Evolutionary conservation across 352 stramenopile genomes (phyloP).

Genomic region (Lagenidium sp.): DNA sequence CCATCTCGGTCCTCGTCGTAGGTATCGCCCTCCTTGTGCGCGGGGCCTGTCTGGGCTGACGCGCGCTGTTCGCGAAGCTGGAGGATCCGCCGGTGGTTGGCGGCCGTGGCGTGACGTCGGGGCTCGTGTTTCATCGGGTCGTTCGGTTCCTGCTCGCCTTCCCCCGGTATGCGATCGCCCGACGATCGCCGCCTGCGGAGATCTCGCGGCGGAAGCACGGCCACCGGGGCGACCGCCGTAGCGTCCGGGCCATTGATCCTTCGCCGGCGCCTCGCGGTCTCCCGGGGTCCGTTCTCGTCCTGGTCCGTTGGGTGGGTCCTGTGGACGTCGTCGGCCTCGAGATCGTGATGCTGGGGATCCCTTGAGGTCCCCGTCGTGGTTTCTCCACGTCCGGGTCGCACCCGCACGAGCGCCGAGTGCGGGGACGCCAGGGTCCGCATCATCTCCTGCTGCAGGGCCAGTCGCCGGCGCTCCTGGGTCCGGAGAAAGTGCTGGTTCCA

Average conservation of each 20-base stretch:
- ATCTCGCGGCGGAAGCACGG: too few relatives aligned
- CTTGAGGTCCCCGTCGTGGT: constrained; percentile 3
- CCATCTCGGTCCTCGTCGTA: constrained; percentile 15
- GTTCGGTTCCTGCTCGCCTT: too few relatives aligned
- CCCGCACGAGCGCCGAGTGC: constrained; percentile 22
- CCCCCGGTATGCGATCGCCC: too few relatives aligned
- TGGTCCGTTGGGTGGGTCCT: too few relatives aligned
- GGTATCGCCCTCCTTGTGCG: background rate
- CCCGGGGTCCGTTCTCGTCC: too few relatives aligned
- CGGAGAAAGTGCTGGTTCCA: constrained; percentile 62
- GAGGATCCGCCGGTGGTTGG: constrained; percentile 52
- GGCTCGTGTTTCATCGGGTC: background rate
- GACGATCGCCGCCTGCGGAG: background rate
- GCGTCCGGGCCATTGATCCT: too few relatives aligned
- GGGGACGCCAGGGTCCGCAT: constrained; percentile 29
- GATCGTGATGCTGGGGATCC: too few relatives aligned
- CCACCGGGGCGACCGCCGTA: too few relatives aligned
- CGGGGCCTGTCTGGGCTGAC: background rate
- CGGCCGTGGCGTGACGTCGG: constrained; percentile 19
- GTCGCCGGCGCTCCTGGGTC: constrained; percentile 38
- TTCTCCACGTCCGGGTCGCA: too few relatives aligned
- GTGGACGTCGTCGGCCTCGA: too few relatives aligned
- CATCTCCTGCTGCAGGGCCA: constrained; percentile 45
- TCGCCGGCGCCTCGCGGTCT: too few relatives aligned
- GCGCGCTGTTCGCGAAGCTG: constrained; percentile 33